Evolutionary conservation across 345 rosid genomes (phyloP).

Genomic region (Eucalyptus fibrosa): DNA sequence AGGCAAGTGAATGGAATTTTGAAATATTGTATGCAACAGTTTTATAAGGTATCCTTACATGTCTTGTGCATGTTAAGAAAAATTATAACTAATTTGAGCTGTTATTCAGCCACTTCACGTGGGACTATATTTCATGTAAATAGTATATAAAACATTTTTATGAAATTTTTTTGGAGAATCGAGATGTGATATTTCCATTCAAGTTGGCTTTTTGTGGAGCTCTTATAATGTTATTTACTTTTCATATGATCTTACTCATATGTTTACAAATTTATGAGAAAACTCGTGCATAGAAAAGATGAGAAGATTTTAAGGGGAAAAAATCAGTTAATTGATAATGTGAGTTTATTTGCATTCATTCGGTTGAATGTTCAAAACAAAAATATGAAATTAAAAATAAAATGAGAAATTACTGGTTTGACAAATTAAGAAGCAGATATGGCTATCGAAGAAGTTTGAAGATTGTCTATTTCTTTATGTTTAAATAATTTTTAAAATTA

Average conservation of each 20-base stretch:
- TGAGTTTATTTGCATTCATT: background rate
- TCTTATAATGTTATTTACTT: background rate
- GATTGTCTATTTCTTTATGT: background rate
- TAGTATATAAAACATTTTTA: no score
- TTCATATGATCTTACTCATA: background rate
- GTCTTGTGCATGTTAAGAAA: background rate
- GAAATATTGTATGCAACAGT: background rate
- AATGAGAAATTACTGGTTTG: background rate
- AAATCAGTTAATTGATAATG: background rate
- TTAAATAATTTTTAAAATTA: background rate
- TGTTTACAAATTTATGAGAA: background rate
- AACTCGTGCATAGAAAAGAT: background rate
- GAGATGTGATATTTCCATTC: background rate
- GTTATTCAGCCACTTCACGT: background rate
- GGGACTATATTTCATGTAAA: no score
- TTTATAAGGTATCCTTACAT: no score
- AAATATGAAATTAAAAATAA: background rate
- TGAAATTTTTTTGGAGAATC: no score
- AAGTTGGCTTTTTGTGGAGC: background rate
- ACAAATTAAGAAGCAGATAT: background rate
- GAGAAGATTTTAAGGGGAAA: background rate
- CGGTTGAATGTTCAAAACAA: background rate
- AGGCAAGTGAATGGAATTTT: background rate
- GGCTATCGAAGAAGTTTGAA: background rate
- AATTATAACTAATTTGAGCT: background rate